These are phyloP conservation scores for Nyssa sinensis DNA, from an alignment of 148 eudicot species.

Conservation along the genomic window DNA sequence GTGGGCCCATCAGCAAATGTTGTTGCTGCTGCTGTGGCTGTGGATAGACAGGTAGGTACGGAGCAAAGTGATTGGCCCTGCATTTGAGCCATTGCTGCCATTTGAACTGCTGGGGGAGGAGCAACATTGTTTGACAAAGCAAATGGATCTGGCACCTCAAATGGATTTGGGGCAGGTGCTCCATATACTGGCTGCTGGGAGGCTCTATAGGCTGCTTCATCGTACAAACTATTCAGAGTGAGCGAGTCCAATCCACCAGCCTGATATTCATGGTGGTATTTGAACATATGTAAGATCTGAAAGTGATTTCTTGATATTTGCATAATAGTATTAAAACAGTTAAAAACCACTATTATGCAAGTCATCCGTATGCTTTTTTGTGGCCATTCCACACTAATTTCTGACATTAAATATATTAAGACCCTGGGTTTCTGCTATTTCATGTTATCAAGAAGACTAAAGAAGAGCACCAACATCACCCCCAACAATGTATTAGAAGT, in stretches of 20 bases:
- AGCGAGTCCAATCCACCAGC: conserved; percentile 96
- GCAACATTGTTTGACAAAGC: conserved; percentile 56
- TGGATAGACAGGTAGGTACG: conserved; percentile 55
- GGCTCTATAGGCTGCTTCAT: conserved; percentile 76
- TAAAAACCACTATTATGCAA: background rate
- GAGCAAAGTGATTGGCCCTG: conserved; percentile 65
- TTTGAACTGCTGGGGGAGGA: conserved; percentile 64
- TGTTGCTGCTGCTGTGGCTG: conserved; percentile 54
- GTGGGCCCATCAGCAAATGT: conserved; percentile 28
- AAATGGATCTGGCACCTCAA: conserved; percentile 83
- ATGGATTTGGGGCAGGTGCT: conserved; percentile 81
- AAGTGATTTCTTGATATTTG: background rate
- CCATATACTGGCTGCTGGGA: conserved; percentile 80
- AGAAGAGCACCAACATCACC: too few relatives aligned
- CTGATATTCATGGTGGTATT: conserved; percentile 29
- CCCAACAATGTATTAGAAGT: too few relatives aligned
- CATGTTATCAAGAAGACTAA: too few relatives aligned
- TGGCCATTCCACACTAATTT: too few relatives aligned
- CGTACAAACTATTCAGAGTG: conserved; percentile 77
- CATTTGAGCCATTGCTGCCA: conserved; percentile 55
- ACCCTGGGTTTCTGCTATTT: too few relatives aligned
- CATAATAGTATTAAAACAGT: background rate
- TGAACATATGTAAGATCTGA: conserved; percentile 4
- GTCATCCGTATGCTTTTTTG: background rate
- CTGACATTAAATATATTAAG: background rate